Percentiles rank a stretch among this genome's conserved stretches.
Evolutionary conservation across 371 early-diverging fungal species (phyloP).

Genomic region (Sporodiniella umbellata): DNA sequence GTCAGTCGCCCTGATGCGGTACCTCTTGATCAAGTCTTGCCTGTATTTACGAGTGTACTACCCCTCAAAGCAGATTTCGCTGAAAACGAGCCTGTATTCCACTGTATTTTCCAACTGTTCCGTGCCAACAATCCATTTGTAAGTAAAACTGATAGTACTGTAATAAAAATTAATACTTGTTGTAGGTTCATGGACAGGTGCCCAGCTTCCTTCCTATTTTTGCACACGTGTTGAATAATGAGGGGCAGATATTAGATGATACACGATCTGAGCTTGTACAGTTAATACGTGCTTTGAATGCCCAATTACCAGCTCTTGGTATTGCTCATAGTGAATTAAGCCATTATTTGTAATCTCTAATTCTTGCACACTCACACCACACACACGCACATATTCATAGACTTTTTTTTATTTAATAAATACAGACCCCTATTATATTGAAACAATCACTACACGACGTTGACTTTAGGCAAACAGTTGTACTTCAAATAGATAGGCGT

Average conservation of each 20-base stretch:
- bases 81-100: slow-evolving; percentile 81
- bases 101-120: slow-evolving; percentile 65
- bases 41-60: slow-evolving; percentile 64
- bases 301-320: slow-evolving; percentile 32
- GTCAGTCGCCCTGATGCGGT: slow-evolving; percentile 65
- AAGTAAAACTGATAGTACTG: slow-evolving; percentile 26
- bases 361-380: too few species aligned
- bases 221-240: slow-evolving; percentile 40
- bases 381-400: neutral
- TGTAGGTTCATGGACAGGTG: slow-evolving; percentile 33
- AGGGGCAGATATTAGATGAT: slow-evolving; percentile 54
- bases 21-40: slow-evolving; percentile 72
- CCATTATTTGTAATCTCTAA: slow-evolving; percentile 18
- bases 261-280: slow-evolving; percentile 59
- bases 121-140: slow-evolving; percentile 54
- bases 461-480: too few species aligned
- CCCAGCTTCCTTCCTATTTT: slow-evolving; percentile 44
- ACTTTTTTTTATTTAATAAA: too few species aligned
- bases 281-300: slow-evolving; percentile 46
- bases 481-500: too few species aligned
- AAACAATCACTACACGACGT: too few species aligned
- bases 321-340: slow-evolving; percentile 22
- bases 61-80: slow-evolving; percentile 79
- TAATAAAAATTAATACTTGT: slow-evolving; percentile 11
- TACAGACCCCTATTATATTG: too few species aligned